A percentile compares a stretch with the other conserved stretches of the same genome.
These are phyloP conservation scores for Backusella sp. DNA, from an alignment of 192 early-diverging fungal genomes.

Conservation along the genomic window DNA sequence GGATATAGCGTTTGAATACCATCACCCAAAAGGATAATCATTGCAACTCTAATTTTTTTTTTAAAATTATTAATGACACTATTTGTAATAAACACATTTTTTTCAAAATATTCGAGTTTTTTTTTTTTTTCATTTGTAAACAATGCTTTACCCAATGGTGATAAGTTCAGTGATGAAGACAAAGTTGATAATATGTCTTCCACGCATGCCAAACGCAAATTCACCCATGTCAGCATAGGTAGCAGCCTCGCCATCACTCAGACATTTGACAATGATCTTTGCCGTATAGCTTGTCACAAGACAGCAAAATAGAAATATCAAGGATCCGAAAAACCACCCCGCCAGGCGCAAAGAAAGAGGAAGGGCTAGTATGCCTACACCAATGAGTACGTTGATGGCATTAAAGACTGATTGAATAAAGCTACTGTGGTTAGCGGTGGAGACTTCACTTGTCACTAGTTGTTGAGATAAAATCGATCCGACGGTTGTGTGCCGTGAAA, in stretches of 20 bases:
- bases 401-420: slow-evolving; percentile 53
- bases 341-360: slow-evolving; percentile 55
- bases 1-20: slow-evolving; percentile 35
- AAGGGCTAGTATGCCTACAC: slow-evolving; percentile 64
- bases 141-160: slow-evolving; percentile 12
- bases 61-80: background rate
- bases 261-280: slow-evolving; percentile 54
- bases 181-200: slow-evolving; percentile 17
- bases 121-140: background rate
- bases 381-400: slow-evolving; percentile 58
- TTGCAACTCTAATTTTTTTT: slow-evolving; percentile 30
- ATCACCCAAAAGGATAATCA: slow-evolving; percentile 37
- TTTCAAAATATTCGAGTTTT: background rate
- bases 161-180: slow-evolving; percentile 35
- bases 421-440: slow-evolving; percentile 13
- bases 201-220: slow-evolving; percentile 27
- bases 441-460: background rate
- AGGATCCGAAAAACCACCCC: slow-evolving; percentile 59
- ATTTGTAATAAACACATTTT: background rate
- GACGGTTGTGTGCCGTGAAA: slow-evolving; percentile 24
- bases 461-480: slow-evolving; percentile 13
- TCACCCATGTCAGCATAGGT: slow-evolving; percentile 45
- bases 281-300: slow-evolving; percentile 51
- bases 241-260: slow-evolving; percentile 19
- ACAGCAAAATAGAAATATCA: slow-evolving; percentile 43